Evolutionary conservation across 2,329 filamentous ascomycete genomes (phyloP).

Genomic region (Fusarium mexicanum): DNA sequence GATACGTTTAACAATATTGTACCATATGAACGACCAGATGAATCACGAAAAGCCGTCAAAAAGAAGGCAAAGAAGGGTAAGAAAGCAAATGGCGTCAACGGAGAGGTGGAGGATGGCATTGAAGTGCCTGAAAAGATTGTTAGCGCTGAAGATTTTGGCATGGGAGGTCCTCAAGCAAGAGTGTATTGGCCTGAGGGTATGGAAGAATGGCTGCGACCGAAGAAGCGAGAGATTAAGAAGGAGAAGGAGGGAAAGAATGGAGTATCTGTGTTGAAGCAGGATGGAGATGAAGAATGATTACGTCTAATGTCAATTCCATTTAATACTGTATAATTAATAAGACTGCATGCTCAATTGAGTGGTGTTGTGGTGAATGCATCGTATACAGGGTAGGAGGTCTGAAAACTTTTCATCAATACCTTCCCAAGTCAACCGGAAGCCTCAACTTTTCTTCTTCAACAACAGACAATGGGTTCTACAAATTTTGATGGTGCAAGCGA

Average conservation of each 20-base stretch:
- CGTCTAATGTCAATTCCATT: background rate
- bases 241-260: conserved; percentile 47
- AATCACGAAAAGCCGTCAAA: conserved; percentile 63
- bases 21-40: conserved; percentile 79
- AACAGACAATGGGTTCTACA: conserved; percentile 12
- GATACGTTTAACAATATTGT: conserved; percentile 80
- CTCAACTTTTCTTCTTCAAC: background rate
- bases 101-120: conserved; percentile 51
- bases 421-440: background rate
- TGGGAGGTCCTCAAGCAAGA: conserved; percentile 83
- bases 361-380: background rate
- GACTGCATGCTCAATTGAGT: background rate
- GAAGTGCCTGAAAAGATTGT: conserved; percentile 57
- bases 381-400: conserved; percentile 9
- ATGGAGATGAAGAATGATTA: background rate
- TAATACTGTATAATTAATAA: background rate
- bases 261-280: conserved; percentile 32
- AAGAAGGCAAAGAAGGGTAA: conserved; percentile 52
- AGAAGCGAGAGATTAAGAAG: conserved; percentile 73
- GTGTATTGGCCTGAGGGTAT: conserved; percentile 93
- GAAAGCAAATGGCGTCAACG: conserved; percentile 47
- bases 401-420: conserved; percentile 26
- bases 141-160: conserved; percentile 76
- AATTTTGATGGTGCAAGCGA: conserved; percentile 56
- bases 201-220: conserved; percentile 89